Evolutionary conservation across 306 rosid genomes (phyloP).

Genomic region (Rosa persica): DNA sequence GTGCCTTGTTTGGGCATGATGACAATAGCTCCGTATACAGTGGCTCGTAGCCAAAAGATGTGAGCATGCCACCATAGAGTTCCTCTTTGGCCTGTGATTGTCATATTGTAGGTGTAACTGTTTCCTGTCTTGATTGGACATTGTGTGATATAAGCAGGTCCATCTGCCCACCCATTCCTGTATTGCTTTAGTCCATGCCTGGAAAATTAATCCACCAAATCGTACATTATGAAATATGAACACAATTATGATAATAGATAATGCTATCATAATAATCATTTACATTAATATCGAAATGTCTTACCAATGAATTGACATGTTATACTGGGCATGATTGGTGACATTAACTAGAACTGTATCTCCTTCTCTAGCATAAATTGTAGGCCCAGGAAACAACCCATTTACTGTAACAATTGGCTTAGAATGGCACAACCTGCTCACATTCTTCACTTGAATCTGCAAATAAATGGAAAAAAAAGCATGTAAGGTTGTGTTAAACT

Average conservation of each 20-base stretch:
- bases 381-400: slow-evolving; percentile 15
- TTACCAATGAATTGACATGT: slow-evolving; percentile 32
- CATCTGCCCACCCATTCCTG: slow-evolving; percentile 40
- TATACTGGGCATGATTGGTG: slow-evolving; percentile 29
- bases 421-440: slow-evolving; percentile 28
- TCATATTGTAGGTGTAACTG: slow-evolving; percentile 29
- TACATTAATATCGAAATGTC: not conserved
- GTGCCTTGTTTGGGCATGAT: slow-evolving; percentile 29
- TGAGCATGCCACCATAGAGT: slow-evolving; percentile 42
- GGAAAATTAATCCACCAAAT: not conserved
- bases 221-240: not conserved
- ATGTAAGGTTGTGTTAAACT: not conserved
- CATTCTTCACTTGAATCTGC: slow-evolving; percentile 36
- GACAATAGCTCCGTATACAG: slow-evolving; percentile 34
- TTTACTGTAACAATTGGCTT: slow-evolving; percentile 28
- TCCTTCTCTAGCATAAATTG: slow-evolving; percentile 26
- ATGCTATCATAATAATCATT: not conserved
- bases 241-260: no score
- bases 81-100: slow-evolving; percentile 32
- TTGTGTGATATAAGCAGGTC: slow-evolving; percentile 41
- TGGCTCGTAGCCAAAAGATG: slow-evolving; percentile 37
- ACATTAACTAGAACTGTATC: slow-evolving; percentile 23
- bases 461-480: not conserved
- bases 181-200: slow-evolving; percentile 41
- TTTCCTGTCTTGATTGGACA: slow-evolving; percentile 34